A percentile compares a stretch with the other conserved stretches of the same genome.
These are phyloP conservation scores for Cladosporium oxysporum DNA, from an alignment of 2,329 filamentous ascomycete genomes.

Conservation along the genomic window DNA sequence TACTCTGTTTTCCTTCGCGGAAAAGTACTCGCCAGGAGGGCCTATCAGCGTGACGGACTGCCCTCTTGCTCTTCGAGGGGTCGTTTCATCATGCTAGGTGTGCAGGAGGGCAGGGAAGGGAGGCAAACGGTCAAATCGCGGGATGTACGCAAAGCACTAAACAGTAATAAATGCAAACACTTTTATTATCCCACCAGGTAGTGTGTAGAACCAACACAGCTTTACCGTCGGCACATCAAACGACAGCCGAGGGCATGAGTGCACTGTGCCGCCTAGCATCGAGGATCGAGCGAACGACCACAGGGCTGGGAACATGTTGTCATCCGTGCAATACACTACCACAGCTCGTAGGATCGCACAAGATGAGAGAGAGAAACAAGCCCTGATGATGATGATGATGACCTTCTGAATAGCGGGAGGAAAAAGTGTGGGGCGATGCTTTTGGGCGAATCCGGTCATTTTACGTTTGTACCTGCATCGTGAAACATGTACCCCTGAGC, in stretches of 20 bases:
- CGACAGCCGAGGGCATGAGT: conserved; percentile 14
- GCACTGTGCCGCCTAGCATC: background rate
- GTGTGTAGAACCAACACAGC: background rate
- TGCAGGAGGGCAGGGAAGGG: background rate
- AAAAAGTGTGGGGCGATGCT: conserved; percentile 17
- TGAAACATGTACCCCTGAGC: conserved; percentile 18
- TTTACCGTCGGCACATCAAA: conserved; percentile 12
- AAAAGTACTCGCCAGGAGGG: background rate
- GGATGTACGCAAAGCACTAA: background rate
- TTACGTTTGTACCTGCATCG: conserved; percentile 18
- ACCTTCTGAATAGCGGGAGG: background rate
- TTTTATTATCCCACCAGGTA: no score
- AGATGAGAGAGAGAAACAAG: background rate
- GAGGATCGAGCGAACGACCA: conserved; percentile 15
- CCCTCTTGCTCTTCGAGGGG: background rate
- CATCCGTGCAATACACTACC: background rate
- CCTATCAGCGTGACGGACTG: background rate
- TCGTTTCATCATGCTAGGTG: background rate
- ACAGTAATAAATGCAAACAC: background rate
- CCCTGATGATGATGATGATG: background rate
- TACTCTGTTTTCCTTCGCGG: background rate
- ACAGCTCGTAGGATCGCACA: background rate
- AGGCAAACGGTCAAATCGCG: background rate
- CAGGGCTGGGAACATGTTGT: conserved; percentile 2
- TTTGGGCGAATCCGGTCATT: conserved; percentile 8